These are phyloP conservation scores for Pontederia paniculata DNA, from an alignment of 176 grass and related monocot genomes.

Conservation along the genomic window DNA sequence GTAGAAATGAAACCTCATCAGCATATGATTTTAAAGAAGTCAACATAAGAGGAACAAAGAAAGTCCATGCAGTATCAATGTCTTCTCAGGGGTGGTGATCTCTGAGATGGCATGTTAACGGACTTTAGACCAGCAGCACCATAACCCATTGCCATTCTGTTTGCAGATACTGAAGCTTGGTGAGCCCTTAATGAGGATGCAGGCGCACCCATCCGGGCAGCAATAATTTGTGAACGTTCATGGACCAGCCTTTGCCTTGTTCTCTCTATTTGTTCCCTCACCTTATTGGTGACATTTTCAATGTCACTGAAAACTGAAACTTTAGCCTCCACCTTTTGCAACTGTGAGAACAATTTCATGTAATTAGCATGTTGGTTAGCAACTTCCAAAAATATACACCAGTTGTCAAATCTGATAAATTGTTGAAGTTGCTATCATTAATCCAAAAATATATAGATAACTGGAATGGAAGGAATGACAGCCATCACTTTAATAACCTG, in stretches of 20 bases:
- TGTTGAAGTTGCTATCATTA: not conserved
- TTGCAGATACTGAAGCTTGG: slow-evolving; percentile 28
- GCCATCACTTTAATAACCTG: slow-evolving; percentile 30
- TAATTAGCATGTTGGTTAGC: not conserved
- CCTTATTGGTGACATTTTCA: slow-evolving; percentile 48
- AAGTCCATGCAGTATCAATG: slow-evolving; percentile 4
- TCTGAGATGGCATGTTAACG: slow-evolving; percentile 18
- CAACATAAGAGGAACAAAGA: not conserved
- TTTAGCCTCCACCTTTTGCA: slow-evolving; percentile 78
- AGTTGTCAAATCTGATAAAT: not conserved
- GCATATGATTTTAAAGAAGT: not conserved
- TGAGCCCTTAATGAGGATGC: slow-evolving; percentile 17
- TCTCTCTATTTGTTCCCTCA: slow-evolving; percentile 80
- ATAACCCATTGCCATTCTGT: slow-evolving; percentile 15
- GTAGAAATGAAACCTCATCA: not conserved
- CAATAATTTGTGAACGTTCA: slow-evolving; percentile 79
- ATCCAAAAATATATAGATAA: not conserved
- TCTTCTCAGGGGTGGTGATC: slow-evolving; percentile 14
- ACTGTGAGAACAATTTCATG: slow-evolving; percentile 30
- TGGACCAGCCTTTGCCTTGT: slow-evolving; percentile 70
- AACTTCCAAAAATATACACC: slow-evolving; percentile 2
- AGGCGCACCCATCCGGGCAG: slow-evolving; percentile 49
- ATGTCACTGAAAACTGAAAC: slow-evolving; percentile 61
- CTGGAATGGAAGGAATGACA: not conserved
- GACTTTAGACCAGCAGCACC: slow-evolving; percentile 16